A percentile compares a stretch with the other conserved stretches of the same genome.
Evolutionary conservation across 305 asterid species (phyloP).

Genomic region (Rubia tinctorum): DNA sequence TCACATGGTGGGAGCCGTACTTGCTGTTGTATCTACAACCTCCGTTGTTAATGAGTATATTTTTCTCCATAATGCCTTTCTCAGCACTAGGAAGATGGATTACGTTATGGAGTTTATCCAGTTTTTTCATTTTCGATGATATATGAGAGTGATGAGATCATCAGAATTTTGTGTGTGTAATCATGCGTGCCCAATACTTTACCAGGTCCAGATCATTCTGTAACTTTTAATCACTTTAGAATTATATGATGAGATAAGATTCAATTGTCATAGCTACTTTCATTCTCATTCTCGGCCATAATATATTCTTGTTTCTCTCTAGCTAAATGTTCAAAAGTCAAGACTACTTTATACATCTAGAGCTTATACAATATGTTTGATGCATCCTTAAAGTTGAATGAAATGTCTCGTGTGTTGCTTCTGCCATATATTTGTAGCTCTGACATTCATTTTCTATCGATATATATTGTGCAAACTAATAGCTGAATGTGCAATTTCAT

Average conservation of each 20-base stretch:
- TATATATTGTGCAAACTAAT: slow-evolving; percentile 14
- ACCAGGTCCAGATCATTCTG: no score
- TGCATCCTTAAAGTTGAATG: not conserved
- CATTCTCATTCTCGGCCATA: not conserved
- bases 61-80: no score
- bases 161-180: no score
- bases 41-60: no score
- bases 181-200: no score
- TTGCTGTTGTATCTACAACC: no score
- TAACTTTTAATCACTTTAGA: not conserved
- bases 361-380: not conserved
- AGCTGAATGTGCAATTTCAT: slow-evolving; percentile 33
- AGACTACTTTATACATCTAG: not conserved
- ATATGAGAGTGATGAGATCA: no score
- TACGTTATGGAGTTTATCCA: no score
- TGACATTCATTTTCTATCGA: not conserved
- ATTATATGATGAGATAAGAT: not conserved
- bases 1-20: no score
- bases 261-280: not conserved
- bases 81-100: no score
- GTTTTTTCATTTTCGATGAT: no score
- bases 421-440: not conserved
- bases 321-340: not conserved
- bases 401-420: not conserved
- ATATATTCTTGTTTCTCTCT: not conserved